A percentile compares a stretch with the other conserved stretches of the same genome.
Conservation (phyloP, 1,284 basidiomycete genomes). For the Anthracocystis panici-leucophaei region DNA sequence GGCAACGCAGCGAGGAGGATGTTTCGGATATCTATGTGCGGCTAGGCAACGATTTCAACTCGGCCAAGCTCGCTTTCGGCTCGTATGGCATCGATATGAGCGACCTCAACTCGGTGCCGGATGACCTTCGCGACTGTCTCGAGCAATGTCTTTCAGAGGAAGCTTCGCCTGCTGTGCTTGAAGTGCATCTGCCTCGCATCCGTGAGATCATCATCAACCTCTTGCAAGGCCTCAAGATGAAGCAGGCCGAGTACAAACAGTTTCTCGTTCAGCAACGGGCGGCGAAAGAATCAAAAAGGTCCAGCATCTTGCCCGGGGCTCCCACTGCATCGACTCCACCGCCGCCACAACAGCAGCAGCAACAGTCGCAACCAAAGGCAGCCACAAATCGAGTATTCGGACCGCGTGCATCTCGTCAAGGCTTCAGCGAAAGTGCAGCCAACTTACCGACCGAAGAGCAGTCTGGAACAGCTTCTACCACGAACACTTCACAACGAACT, state of each 20-base stretch:
- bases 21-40: constrained; percentile 97
- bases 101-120: constrained; percentile 87
- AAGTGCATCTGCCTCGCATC: constrained; percentile 89
- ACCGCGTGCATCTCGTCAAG: constrained; percentile 41
- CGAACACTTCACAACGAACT: constrained; percentile 7
- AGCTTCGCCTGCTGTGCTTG: constrained; percentile 84
- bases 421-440: constrained; percentile 32
- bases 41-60: constrained; percentile 96
- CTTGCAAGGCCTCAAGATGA: constrained; percentile 88
- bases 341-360: constrained; percentile 13
- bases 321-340: constrained; percentile 20
- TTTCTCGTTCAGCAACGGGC: constrained; percentile 57
- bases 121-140: constrained; percentile 86
- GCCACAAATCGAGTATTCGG: constrained; percentile 20
- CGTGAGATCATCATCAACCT: constrained; percentile 92
- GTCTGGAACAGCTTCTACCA: background rate
- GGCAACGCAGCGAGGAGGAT: constrained; percentile 80
- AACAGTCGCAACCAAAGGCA: constrained; percentile 5
- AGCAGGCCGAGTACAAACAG: constrained; percentile 81
- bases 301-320: constrained; percentile 24
- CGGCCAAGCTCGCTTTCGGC: constrained; percentile 87
- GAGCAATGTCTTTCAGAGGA: constrained; percentile 92
- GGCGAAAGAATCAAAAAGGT: constrained; percentile 30
- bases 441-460: constrained; percentile 1
- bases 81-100: constrained; percentile 90